phyloP scores from a whole-genome alignment of 176 grass and related monocot species.

The Tuctoria greenei region DNA sequence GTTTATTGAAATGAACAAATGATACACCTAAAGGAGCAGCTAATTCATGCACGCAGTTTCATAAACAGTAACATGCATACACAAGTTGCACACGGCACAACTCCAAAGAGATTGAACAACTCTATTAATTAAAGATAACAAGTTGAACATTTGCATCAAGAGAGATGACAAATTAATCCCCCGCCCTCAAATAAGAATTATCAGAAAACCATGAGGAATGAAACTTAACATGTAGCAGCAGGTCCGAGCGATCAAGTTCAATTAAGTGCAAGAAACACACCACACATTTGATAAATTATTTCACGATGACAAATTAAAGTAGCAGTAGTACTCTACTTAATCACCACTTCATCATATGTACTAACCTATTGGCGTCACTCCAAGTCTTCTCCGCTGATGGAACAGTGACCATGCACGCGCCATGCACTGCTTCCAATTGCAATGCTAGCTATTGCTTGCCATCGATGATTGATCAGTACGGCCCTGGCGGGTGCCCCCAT shows the following conservation, averaged over 20 bases:
- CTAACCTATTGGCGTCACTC: slow-evolving; percentile 46
- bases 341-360: slow-evolving; percentile 54
- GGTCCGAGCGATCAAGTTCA: slow-evolving; percentile 8
- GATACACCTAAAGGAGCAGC: neutral
- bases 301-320: slow-evolving; percentile 12
- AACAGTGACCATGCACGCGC: slow-evolving; percentile 50
- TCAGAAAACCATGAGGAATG: slow-evolving; percentile 11
- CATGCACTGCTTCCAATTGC: neutral
- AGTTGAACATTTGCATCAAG: too few relatives aligned
- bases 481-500: slow-evolving; percentile 60
- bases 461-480: slow-evolving; percentile 47
- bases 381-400: slow-evolving; percentile 46
- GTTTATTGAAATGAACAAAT: neutral
- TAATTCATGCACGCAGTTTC: neutral
- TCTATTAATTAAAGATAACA: neutral
- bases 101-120: slow-evolving; percentile 10
- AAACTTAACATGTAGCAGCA: slow-evolving; percentile 12
- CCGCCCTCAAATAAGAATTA: neutral
- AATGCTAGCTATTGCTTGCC: neutral
- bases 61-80: neutral
- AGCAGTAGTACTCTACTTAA: slow-evolving; percentile 26
- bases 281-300: slow-evolving; percentile 33
- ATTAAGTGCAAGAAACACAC: slow-evolving; percentile 46
- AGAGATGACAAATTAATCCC: neutral
- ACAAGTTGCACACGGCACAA: slow-evolving; percentile 20